Conservation (phyloP, 2,329 filamentous ascomycete genomes). For the Myriosclerotinia scirpicola region DNA sequence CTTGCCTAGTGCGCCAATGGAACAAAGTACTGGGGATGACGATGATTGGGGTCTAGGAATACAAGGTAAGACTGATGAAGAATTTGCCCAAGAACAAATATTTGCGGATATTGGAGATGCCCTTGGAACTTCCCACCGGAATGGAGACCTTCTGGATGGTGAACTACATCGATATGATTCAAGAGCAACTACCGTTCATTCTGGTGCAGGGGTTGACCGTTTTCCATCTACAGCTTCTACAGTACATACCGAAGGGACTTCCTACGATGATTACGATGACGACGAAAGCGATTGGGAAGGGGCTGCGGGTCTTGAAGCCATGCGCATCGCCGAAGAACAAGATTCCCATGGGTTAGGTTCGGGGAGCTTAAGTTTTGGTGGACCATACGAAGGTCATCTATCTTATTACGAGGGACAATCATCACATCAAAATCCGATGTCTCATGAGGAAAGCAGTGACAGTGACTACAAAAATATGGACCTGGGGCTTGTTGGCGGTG, state of each 20-base stretch:
- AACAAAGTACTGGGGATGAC: conserved; percentile 33
- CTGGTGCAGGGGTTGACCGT: conserved; percentile 47
- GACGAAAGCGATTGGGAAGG: conserved; percentile 89
- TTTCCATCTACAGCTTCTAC: conserved; percentile 54
- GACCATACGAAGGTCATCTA: conserved; percentile 40
- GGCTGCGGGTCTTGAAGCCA: conserved; percentile 76
- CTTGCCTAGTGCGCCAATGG: conserved; percentile 39
- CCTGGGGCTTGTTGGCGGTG: conserved; percentile 71
- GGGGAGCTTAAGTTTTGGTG: conserved; percentile 53
- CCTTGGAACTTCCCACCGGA: conserved; percentile 39
- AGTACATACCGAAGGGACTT: conserved; percentile 38
- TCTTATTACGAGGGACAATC: conserved; percentile 49
- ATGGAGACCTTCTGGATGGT: conserved; percentile 50
- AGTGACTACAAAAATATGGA: conserved; percentile 73
- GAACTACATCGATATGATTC: conserved; percentile 55
- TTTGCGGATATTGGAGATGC: conserved; percentile 42
- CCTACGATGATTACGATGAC: conserved; percentile 52
- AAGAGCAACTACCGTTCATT: conserved; percentile 49
- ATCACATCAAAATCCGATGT: conserved; percentile 27
- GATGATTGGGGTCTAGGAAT: conserved; percentile 34
- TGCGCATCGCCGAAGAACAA: conserved; percentile 79
- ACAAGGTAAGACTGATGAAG: conserved; percentile 33
- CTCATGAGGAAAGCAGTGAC: conserved; percentile 57
- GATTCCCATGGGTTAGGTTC: conserved; percentile 64
- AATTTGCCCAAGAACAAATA: conserved; percentile 40